phyloP scores from a whole-genome alignment of 805 yeast species.

The Hyphopichia homilentoma region DNA sequence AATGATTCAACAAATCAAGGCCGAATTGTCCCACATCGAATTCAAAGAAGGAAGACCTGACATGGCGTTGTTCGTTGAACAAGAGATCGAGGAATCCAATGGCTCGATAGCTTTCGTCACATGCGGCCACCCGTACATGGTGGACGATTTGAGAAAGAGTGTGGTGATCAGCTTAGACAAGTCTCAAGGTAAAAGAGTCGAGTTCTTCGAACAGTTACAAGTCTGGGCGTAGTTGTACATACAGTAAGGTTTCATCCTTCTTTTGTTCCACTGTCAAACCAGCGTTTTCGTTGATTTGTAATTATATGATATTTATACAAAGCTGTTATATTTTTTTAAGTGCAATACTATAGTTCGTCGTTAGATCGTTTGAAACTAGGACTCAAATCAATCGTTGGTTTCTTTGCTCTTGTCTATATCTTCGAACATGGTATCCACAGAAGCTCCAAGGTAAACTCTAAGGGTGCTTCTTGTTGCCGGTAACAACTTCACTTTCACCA shows the following conservation, averaged over 20 bases:
- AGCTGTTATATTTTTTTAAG: too few relatives aligned
- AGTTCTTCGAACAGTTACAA: constrained; percentile 72
- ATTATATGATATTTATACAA: too few relatives aligned
- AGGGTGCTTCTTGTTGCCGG: constrained; percentile 75
- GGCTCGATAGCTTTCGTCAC: constrained; percentile 52
- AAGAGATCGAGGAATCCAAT: constrained; percentile 30
- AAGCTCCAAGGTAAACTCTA: constrained; percentile 65
- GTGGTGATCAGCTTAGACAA: constrained; percentile 40
- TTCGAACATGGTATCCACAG: constrained; percentile 50
- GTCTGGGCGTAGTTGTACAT: constrained; percentile 52
- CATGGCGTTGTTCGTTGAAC: constrained; percentile 32
- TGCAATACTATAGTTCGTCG: too few relatives aligned
- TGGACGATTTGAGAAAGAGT: constrained; percentile 50
- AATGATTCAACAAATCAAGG: constrained; percentile 9
- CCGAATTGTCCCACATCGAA: constrained; percentile 28
- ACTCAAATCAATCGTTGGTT: too few relatives aligned
- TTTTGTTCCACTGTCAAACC: too few relatives aligned
- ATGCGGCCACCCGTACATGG: constrained; percentile 63
- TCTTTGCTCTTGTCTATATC: constrained; percentile 5
- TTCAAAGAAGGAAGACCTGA: constrained; percentile 49
- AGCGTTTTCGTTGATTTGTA: too few relatives aligned
- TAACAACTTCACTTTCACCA: constrained; percentile 67
- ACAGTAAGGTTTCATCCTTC: not conserved
- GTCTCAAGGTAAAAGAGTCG: constrained; percentile 46
- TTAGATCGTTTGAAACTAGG: too few relatives aligned